Base-by-base conservation (phyloP, 495 filamentous ascomycete species). In the Penicillium bovifimosum region DNA sequence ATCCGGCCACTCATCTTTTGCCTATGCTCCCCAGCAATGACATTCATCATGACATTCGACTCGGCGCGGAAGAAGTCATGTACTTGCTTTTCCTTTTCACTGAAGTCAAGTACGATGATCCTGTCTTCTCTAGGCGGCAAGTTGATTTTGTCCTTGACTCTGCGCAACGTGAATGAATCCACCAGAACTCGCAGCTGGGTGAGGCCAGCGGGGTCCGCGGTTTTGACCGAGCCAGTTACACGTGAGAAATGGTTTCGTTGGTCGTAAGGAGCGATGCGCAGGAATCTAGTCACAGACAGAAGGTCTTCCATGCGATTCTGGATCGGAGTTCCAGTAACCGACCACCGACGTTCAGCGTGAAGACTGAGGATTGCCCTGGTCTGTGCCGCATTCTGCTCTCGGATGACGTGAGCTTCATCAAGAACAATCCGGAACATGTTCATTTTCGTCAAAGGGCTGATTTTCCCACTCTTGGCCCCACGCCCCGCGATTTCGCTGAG, bases 391-490 rank as follows among this genome's bases (percentile, higher is more conserved):
- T 74, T 77, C 55, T 88, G 86, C 59, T 95, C 89, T 9, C 93
- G 85, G 57, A 98, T 96, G 61, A 84, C 86, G 70, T 98, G 93
- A 11, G 91, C 93, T 69, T 98, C 93, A 61, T 98, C 93, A 24
- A 98, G 79, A 0, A 96, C 92, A 48, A 98, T 90, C 7, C 93
- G 86, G 64, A 97, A 97, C 86, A 92, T 95, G 53, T 87, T 86
- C 55, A 91, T 85, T 54, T 67, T 73, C 31, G 82, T 80, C 33
- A 97, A 68, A 0, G 91, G 87, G 50, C 81, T 88, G 9, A 17
- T n/a, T 9, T 64, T 58, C 0, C 80, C 80, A 13, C 73, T 66
- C 57, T 80, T 85, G 45, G 82, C 81, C 33, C 76, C 75, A 16
- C 83, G 77, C 9, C 79, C 70, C 31, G 72, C 76, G 18, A 86